Conservation (phyloP, 2,329 filamentous ascomycete species). For the Aspergillus texensis region DNA sequence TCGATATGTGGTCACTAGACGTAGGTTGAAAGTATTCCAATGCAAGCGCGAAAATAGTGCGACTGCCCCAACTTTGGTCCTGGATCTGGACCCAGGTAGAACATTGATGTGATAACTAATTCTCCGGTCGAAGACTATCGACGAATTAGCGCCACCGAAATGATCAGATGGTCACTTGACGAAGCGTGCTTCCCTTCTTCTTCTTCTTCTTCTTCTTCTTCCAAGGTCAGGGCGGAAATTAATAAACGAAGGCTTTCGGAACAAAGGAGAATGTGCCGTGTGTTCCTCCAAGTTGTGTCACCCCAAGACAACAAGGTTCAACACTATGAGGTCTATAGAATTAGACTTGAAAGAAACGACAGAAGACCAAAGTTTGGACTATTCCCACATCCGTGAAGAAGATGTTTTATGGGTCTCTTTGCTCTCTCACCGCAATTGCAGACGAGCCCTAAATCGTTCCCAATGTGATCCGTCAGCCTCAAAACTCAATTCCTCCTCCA, state of each 20-base stretch:
- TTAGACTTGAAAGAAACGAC: background rate
- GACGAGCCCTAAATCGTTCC: conserved; percentile 1
- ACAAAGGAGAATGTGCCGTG: background rate
- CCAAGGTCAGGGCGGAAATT: background rate
- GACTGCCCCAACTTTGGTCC: background rate
- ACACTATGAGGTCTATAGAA: background rate
- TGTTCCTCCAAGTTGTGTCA: background rate
- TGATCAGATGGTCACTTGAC: background rate
- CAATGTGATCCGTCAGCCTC: background rate
- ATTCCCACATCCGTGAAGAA: background rate
- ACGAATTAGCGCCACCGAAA: background rate
- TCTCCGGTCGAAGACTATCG: background rate
- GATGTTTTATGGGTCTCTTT: background rate
- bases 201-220: background rate
- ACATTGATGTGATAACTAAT: background rate
- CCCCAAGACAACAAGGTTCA: background rate
- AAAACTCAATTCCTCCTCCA: background rate
- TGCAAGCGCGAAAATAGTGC: background rate
- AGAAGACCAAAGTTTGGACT: too few relatives aligned
- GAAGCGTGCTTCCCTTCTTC: background rate
- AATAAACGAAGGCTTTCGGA: background rate
- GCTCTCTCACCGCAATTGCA: background rate
- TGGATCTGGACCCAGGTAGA: background rate
- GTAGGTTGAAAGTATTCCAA: background rate
- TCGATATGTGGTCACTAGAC: background rate